These are phyloP conservation scores for Cadophora gregata DNA, from an alignment of 2,329 filamentous ascomycete genomes.

Conservation along the genomic window DNA sequence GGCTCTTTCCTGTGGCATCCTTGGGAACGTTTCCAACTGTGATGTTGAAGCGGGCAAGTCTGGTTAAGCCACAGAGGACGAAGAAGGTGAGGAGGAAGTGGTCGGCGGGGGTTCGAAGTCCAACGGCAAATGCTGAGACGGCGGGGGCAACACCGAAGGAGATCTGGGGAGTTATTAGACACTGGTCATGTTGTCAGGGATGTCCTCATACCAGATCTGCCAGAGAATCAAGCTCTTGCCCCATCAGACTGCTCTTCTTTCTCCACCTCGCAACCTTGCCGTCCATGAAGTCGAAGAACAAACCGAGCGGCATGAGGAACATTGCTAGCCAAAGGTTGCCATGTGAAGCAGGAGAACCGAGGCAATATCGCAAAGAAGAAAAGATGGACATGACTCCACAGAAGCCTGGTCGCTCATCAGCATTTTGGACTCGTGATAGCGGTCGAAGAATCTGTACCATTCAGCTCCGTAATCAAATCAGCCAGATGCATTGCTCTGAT, in stretches of 20 bases:
- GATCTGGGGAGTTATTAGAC: slow-evolving; percentile 62
- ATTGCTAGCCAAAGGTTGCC: slow-evolving; percentile 82
- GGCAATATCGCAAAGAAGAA: slow-evolving; percentile 91
- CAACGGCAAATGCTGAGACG: slow-evolving; percentile 84
- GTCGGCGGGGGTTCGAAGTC: slow-evolving; percentile 83
- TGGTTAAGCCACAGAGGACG: slow-evolving; percentile 91
- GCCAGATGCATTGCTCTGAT: slow-evolving; percentile 76
- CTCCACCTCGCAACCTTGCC: slow-evolving; percentile 96
- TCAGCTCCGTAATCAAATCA: slow-evolving; percentile 82
- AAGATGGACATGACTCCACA: slow-evolving; percentile 96
- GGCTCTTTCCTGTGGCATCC: slow-evolving; percentile 87
- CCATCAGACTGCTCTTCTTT: slow-evolving; percentile 97
- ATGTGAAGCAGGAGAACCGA: slow-evolving; percentile 70
- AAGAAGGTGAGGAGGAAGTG: slow-evolving; percentile 84
- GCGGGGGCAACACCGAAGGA: slow-evolving; percentile 95
- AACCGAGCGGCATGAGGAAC: slow-evolving; percentile 84
- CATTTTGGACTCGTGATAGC: not conserved
- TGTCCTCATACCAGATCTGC: slow-evolving; percentile 77
- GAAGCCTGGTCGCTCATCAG: slow-evolving; percentile 61
- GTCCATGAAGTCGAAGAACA: slow-evolving; percentile 99
- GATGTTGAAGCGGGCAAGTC: slow-evolving; percentile 96
- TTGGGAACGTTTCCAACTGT: slow-evolving; percentile 90
- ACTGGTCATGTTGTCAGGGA: not conserved
- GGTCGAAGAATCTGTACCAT: slow-evolving; percentile 58
- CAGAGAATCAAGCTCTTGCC: slow-evolving; percentile 93